Evolutionary conservation across 495 filamentous ascomycete genomes (phyloP), one percentile per base, ranked within the genome.

Genomic region (Cladorrhinum samala): DNA sequence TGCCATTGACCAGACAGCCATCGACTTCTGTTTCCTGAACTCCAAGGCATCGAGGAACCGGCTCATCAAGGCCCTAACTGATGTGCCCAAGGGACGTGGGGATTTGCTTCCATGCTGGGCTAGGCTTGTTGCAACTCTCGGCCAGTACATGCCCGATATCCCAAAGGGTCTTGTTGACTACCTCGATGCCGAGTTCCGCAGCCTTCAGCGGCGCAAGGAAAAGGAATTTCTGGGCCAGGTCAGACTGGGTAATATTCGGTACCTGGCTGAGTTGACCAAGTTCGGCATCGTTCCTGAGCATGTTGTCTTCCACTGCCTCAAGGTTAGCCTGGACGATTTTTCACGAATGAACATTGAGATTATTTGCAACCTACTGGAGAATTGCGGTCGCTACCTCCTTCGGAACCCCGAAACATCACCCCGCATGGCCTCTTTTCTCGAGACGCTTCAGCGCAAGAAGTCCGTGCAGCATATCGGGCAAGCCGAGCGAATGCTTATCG

Each of bases 311-410:
- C 94, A 99, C 60, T 97, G 92, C 69, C 80, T 99, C 55, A 97
- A 95, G 67, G 91, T 99, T 60, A 93, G 93, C 54, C 73, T 97
- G 5, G 94, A 99, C 60, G 93, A 99, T 55, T 97, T 99, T 59
- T 96, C 95, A 8, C 82, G 91, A 57, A 94, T 95, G 83, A 97
- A 97, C 61, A 94, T 99, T 54, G 94, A 99, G 67, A 96, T 99
- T 59, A 95, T 97, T 57, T 92, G 91, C 59, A 91, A 94, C 59
- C 75, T 96, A n/a, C 77, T 99, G 7, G 93, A 99, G 72, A 97
- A 96, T 61, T 99, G 94, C 61, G 93, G 93, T 27, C 85, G 91
- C 6, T 99, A 95, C 71, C 73, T 99, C 39, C 78, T 97, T 45
- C 89, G 94, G 25, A 96, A 94, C 61, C 88, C 91, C 0, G 92